phyloP scores from a whole-genome alignment of 495 filamentous ascomycete genomes.

The Lasiosphaeriaceae sp. region DNA sequence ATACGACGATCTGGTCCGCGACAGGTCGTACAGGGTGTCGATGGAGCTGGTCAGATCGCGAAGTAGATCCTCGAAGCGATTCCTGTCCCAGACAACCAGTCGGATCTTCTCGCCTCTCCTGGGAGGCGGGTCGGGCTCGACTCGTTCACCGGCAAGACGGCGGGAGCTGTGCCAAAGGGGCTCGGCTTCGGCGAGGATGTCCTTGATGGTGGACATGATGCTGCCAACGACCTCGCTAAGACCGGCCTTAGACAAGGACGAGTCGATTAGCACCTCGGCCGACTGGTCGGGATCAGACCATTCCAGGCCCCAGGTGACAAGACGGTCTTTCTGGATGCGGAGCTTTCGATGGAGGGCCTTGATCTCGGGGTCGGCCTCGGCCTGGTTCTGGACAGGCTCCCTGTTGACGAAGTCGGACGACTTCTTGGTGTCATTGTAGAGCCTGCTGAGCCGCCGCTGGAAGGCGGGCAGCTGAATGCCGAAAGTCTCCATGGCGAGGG shows the following conservation, averaged over 20 bases:
- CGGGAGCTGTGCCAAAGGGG: constrained; percentile 59
- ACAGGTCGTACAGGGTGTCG: constrained; percentile 85
- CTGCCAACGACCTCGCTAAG: constrained; percentile 82
- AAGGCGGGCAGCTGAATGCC: constrained; percentile 46
- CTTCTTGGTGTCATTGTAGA: constrained; percentile 90
- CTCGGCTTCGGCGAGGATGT: constrained; percentile 81
- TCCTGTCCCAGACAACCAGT: constrained; percentile 55
- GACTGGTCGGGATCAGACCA: constrained; percentile 72
- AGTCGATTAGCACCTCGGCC: constrained; percentile 70
- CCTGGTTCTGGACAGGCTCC: constrained; percentile 56
- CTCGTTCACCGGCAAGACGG: constrained; percentile 40
- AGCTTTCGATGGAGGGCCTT: constrained; percentile 54
- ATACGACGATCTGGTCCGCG: constrained; percentile 58
- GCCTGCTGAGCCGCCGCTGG: constrained; percentile 73
- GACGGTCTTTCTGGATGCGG: constrained; percentile 65
- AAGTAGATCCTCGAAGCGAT: constrained; percentile 63
- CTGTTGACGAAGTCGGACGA: constrained; percentile 74
- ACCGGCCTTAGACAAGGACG: constrained; percentile 76
- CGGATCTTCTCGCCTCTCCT: constrained; percentile 40
- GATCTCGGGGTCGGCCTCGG: constrained; percentile 52
- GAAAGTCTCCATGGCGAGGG: constrained; percentile 43
- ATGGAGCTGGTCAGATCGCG: constrained; percentile 79
- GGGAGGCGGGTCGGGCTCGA: constrained; percentile 29
- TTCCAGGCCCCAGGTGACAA: constrained; percentile 85
- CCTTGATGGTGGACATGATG: constrained; percentile 85